phyloP scores from a whole-genome alignment of 2,329 filamentous ascomycete species.

The Talaromyces sp. region DNA sequence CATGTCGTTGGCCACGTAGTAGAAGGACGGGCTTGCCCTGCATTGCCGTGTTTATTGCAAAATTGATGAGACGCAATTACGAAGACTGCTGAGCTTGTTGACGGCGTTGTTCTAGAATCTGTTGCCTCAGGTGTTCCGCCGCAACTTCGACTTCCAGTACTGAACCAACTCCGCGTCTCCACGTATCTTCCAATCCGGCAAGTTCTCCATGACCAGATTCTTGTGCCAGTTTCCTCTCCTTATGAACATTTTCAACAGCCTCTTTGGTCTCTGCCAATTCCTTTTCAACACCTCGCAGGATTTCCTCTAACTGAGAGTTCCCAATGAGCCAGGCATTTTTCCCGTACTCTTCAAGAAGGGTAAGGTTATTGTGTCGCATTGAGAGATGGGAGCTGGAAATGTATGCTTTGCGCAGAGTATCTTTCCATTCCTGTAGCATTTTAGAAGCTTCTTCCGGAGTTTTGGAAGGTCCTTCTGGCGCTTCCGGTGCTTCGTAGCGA shows the following conservation, averaged over 20 bases:
- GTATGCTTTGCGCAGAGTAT: slow-evolving; percentile 52
- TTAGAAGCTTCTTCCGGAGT: slow-evolving; percentile 25
- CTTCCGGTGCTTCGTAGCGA: slow-evolving; percentile 75
- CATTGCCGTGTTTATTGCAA: too few relatives aligned
- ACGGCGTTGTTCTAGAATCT: slow-evolving; percentile 60
- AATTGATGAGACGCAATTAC: slow-evolving; percentile 12
- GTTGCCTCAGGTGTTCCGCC: slow-evolving; percentile 62
- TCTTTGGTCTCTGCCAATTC: slow-evolving; percentile 65
- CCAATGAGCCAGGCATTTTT: slow-evolving; percentile 87
- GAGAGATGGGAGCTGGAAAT: slow-evolving; percentile 55
- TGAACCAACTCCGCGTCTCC: slow-evolving; percentile 71
- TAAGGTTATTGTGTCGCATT: slow-evolving; percentile 56
- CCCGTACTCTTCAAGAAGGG: slow-evolving; percentile 72
- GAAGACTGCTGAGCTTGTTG: slow-evolving; percentile 32
- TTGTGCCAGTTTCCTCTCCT: slow-evolving; percentile 64
- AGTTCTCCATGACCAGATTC: slow-evolving; percentile 69
- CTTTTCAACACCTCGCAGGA: slow-evolving; percentile 63
- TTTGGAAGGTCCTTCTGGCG: slow-evolving; percentile 42
- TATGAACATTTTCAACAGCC: slow-evolving; percentile 68
- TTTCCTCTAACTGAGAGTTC: slow-evolving; percentile 73
- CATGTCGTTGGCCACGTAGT: background rate
- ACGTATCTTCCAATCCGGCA: slow-evolving; percentile 66
- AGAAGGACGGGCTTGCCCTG: background rate
- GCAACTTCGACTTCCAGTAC: slow-evolving; percentile 85
- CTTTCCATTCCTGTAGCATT: slow-evolving; percentile 45